These are phyloP conservation scores for Nepenthes alata DNA, from an alignment of 179 eudicot genomes.

Conservation along the genomic window DNA sequence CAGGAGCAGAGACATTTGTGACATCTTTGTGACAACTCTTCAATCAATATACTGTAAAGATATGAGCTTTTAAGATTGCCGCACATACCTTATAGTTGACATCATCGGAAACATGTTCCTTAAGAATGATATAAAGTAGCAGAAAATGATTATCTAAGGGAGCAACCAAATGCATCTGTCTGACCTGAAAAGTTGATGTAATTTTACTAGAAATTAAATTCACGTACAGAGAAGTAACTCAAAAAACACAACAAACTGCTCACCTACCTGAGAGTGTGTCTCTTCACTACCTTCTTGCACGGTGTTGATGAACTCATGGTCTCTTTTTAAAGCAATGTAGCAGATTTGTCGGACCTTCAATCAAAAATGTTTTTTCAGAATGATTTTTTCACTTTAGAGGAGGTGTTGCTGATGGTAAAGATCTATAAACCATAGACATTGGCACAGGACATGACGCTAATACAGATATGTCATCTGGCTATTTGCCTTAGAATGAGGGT, in stretches of 20 bases:
- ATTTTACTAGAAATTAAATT: not conserved
- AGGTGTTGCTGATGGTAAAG: not conserved
- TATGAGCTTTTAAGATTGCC: not conserved
- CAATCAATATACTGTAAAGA: no score
- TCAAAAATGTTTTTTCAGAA: constrained; percentile 11
- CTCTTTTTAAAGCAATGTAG: constrained; percentile 81
- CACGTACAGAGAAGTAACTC: not conserved
- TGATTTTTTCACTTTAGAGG: not conserved
- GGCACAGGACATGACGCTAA: no score
- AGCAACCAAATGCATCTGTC: constrained; percentile 67
- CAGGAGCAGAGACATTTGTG: no score
- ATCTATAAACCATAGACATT: not conserved
- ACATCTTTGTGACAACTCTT: no score
- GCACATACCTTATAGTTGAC: constrained; percentile 66
- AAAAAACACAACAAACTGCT: constrained; percentile 6
- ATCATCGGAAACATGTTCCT: constrained; percentile 80
- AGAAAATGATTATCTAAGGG: constrained; percentile 80
- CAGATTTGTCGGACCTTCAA: constrained; percentile 84
- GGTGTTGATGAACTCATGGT: constrained; percentile 73
- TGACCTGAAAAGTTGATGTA: constrained; percentile 46
- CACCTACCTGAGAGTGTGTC: constrained; percentile 73
- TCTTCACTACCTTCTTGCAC: constrained; percentile 77
- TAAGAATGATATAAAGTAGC: constrained; percentile 49
- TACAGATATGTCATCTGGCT: no score
- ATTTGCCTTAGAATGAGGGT: no score